phyloP scores from a whole-genome alignment of 139 green algal genomes.

The Chlorella sp. region DNA sequence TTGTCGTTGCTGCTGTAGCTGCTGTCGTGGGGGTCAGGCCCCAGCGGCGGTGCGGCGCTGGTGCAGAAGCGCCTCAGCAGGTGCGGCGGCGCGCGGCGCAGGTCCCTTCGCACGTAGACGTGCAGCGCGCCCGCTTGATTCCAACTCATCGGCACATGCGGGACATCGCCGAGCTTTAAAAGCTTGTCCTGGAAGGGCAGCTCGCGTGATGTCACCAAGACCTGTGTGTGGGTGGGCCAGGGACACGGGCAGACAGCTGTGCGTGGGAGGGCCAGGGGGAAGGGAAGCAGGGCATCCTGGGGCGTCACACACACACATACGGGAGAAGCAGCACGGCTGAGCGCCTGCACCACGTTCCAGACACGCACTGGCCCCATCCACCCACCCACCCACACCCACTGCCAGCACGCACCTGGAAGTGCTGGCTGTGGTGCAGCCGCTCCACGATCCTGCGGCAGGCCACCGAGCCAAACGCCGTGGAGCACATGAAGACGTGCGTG shows the following conservation, averaged over 20 bases:
- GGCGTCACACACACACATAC: no score
- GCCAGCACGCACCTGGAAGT: neutral
- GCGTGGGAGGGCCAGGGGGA: no score
- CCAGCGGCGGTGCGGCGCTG: no score
- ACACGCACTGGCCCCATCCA: no score
- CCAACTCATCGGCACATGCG: neutral
- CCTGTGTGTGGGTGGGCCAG: no score
- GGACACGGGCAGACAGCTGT: no score
- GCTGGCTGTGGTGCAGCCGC: neutral
- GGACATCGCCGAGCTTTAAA: neutral
- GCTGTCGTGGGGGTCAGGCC: no score
- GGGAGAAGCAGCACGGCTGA: no score
- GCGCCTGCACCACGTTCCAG: no score
- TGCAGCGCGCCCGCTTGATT: neutral
- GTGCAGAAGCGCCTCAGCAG: neutral
- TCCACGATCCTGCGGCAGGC: constrained; percentile 3
- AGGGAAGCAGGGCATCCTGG: no score
- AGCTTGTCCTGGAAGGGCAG: neutral
- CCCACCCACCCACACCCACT: no score
- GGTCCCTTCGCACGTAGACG: neutral
- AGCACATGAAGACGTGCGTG: constrained; percentile 7
- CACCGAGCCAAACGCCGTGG: constrained; percentile 3
- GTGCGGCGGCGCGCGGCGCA: neutral
- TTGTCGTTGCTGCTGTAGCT: no score
- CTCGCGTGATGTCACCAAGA: neutral